Evolutionary conservation across 345 rosid species (phyloP).

Genomic region (Lepidium didymum): DNA sequence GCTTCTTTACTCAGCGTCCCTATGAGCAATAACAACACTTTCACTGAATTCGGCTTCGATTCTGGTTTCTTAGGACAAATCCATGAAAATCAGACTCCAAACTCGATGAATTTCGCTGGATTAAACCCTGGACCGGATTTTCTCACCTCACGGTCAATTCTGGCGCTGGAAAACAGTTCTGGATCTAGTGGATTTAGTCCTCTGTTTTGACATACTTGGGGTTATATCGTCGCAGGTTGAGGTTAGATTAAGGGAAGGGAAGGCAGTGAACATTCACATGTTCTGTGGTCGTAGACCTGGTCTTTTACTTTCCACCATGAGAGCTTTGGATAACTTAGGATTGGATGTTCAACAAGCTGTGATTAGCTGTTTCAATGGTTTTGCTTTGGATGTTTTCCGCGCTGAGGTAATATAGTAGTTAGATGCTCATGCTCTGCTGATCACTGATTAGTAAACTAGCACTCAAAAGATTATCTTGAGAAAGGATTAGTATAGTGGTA

Average conservation of each 20-base stretch:
- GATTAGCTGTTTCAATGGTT: constrained; percentile 91
- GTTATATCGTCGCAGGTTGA: constrained; percentile 46
- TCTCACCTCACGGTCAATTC: constrained; percentile 22
- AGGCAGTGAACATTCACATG: constrained; percentile 96
- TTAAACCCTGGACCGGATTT: constrained; percentile 22
- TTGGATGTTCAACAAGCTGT: constrained; percentile 96
- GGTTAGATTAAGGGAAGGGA: constrained; percentile 82
- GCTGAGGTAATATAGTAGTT: constrained; percentile 57
- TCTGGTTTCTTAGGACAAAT: constrained; percentile 35
- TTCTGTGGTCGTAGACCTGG: constrained; percentile 84
- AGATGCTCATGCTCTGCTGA: constrained; percentile 5
- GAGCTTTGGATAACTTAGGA: constrained; percentile 86
- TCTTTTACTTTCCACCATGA: constrained; percentile 83
- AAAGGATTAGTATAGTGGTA: not conserved
- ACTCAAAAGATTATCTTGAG: not conserved
- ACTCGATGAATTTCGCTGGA: constrained; percentile 31
- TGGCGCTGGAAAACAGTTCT: constrained; percentile 24
- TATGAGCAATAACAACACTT: constrained; percentile 30
- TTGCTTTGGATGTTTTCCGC: constrained; percentile 84
- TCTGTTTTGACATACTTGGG: not conserved
- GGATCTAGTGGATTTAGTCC: constrained; percentile 18
- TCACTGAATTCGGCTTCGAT: constrained; percentile 50
- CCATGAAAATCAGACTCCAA: constrained; percentile 35
- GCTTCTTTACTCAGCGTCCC: constrained; percentile 36
- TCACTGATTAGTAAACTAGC: not conserved